phyloP scores from a whole-genome alignment of 2,329 filamentous ascomycete genomes.

The Stagonosporopsis rhizophila region DNA sequence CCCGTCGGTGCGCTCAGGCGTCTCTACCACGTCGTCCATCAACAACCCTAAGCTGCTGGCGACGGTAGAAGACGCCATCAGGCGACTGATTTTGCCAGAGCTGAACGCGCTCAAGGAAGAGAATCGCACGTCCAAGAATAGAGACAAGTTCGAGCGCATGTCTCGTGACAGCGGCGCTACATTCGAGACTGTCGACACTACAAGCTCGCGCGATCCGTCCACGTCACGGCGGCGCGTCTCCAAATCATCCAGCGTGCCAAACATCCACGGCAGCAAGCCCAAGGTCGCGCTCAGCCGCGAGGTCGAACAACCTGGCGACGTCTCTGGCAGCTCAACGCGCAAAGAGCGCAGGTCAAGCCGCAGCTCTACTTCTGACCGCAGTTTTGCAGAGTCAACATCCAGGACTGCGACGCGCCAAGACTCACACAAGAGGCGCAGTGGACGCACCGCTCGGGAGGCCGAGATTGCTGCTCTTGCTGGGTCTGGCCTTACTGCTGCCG shows the following conservation, averaged over 20 bases:
- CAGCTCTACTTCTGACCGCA: slow-evolving; percentile 57
- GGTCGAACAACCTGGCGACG: slow-evolving; percentile 64
- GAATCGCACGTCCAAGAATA: slow-evolving; percentile 77
- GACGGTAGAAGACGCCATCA: slow-evolving; percentile 92
- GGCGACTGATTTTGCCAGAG: slow-evolving; percentile 87
- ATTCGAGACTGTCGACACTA: slow-evolving; percentile 66
- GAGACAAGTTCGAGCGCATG: slow-evolving; percentile 72
- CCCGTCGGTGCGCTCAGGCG: slow-evolving; percentile 65
- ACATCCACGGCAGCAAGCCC: slow-evolving; percentile 62
- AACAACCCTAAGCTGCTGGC: slow-evolving; percentile 92
- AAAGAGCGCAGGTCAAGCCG: slow-evolving; percentile 63
- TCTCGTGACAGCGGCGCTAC: slow-evolving; percentile 47
- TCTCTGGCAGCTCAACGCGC: slow-evolving; percentile 61
- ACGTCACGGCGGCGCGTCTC: slow-evolving; percentile 62
- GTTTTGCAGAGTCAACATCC: slow-evolving; percentile 41
- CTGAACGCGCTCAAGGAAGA: slow-evolving; percentile 90
- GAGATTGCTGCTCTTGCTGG: slow-evolving; percentile 62
- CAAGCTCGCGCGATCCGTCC: slow-evolving; percentile 57
- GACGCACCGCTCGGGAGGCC: slow-evolving; percentile 59
- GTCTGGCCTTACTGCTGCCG: slow-evolving; percentile 67
- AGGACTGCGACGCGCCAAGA: slow-evolving; percentile 53
- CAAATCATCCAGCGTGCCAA: slow-evolving; percentile 67
- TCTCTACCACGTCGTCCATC: slow-evolving; percentile 69
- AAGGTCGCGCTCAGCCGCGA: slow-evolving; percentile 67
- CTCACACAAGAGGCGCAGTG: slow-evolving; percentile 61